Conservation (phyloP, 2,329 filamentous ascomycete genomes). For the Aspergillus terreus region DNA sequence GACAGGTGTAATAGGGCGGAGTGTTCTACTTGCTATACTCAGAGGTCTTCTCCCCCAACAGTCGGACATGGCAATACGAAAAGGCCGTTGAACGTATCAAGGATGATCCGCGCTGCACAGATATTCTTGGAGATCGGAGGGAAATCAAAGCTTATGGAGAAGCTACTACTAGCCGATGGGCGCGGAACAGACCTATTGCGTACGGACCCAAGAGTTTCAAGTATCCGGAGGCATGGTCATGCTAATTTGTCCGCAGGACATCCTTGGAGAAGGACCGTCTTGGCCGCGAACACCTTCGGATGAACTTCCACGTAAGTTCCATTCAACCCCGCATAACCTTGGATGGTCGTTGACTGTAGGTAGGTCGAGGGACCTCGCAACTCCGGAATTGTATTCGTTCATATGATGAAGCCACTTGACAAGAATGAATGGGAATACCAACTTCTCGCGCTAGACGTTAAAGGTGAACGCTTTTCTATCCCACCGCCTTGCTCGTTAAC, state of each 20-base stretch:
- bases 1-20: slow-evolving; percentile 54
- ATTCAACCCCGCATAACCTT: neutral
- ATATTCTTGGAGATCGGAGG: slow-evolving; percentile 69
- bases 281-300: slow-evolving; percentile 75
- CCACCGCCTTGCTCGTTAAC: neutral
- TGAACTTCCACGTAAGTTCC: slow-evolving; percentile 73
- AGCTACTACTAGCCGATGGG: slow-evolving; percentile 77
- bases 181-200: slow-evolving; percentile 57
- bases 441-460: slow-evolving; percentile 75
- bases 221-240: neutral
- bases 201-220: slow-evolving; percentile 22
- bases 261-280: slow-evolving; percentile 65
- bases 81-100: slow-evolving; percentile 77
- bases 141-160: slow-evolving; percentile 81
- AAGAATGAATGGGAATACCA: slow-evolving; percentile 71
- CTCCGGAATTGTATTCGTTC: slow-evolving; percentile 69
- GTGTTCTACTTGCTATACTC: slow-evolving; percentile 74
- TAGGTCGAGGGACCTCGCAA: slow-evolving; percentile 74
- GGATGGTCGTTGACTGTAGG: slow-evolving; percentile 18
- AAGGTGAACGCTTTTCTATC: slow-evolving; percentile 44
- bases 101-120: slow-evolving; percentile 65
- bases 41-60: slow-evolving; percentile 80
- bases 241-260: slow-evolving; percentile 46
- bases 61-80: slow-evolving; percentile 85
- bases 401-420: slow-evolving; percentile 67